phyloP scores from a whole-genome alignment of 2,329 filamentous ascomycete genomes.

The Nemania serpens region DNA sequence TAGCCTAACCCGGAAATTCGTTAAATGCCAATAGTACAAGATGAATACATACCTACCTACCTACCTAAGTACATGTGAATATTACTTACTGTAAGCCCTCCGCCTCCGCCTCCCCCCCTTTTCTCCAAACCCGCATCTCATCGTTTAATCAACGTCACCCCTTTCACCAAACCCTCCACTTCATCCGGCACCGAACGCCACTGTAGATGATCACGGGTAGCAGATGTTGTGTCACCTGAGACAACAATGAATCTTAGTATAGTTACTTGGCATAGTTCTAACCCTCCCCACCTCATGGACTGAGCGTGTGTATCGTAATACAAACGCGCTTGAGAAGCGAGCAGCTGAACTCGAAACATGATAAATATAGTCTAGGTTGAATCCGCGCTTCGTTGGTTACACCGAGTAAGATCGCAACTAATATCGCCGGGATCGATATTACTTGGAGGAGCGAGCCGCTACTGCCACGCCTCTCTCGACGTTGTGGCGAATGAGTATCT shows the following conservation, averaged over 20 bases:
- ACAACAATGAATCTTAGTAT: neutral
- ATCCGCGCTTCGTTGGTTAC: conserved; percentile 22
- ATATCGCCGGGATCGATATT: neutral
- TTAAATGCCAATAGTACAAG: too few relatives aligned
- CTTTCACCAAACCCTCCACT: too few relatives aligned
- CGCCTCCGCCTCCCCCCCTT: too few relatives aligned
- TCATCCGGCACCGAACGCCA: too few relatives aligned
- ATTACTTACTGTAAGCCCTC: too few relatives aligned
- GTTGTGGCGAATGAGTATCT: neutral
- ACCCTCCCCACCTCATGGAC: neutral
- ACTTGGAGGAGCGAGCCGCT: neutral
- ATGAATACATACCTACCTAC: too few relatives aligned
- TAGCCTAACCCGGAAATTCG: too few relatives aligned
- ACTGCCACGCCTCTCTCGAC: neutral
- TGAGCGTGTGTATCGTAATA: conserved; percentile 4
- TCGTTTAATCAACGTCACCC: too few relatives aligned
- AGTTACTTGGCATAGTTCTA: neutral
- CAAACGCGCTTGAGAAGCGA: conserved; percentile 20
- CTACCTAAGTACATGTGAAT: too few relatives aligned
- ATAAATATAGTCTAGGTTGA: neutral
- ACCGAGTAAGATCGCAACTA: conserved; percentile 1
- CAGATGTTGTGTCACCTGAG: conserved; percentile 2
- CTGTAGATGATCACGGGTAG: too few relatives aligned
- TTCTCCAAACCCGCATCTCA: too few relatives aligned
- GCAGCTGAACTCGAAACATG: too few relatives aligned